phyloP scores from a whole-genome alignment of 1,284 basidiomycete species.

The Sparassis latifolia region DNA sequence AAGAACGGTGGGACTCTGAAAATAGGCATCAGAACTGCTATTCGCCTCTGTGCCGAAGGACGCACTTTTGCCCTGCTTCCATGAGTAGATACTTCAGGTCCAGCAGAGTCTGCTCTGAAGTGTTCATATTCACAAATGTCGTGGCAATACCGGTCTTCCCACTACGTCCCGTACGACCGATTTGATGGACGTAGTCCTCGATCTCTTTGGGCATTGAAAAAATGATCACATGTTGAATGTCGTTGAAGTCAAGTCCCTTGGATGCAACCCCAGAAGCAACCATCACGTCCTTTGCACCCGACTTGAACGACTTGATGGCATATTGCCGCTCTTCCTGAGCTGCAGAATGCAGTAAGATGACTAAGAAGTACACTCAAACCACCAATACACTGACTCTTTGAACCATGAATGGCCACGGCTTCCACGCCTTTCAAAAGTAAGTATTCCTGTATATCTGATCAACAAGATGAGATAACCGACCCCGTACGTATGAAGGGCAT shows the following conservation, averaged over 20 bases:
- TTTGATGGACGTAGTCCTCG: constrained; percentile 97
- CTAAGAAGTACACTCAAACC: background rate
- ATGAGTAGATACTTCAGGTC: constrained; percentile 96
- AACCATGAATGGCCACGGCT: constrained; percentile 97
- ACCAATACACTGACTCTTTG: constrained; percentile 64
- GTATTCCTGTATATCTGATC: constrained; percentile 94
- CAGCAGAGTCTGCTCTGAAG: constrained; percentile 89
- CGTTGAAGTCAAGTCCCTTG: constrained; percentile 97
- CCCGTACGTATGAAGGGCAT: background rate
- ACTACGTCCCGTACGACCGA: constrained; percentile 94
- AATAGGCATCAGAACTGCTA: constrained; percentile 7
- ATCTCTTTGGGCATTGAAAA: constrained; percentile 99
- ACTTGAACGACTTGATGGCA: constrained; percentile 96
- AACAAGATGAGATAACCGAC: background rate
- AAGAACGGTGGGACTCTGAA: constrained; percentile 93
- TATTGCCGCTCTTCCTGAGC: constrained; percentile 99
- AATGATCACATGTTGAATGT: constrained; percentile 96
- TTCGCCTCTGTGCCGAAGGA: constrained; percentile 12
- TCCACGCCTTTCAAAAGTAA: constrained; percentile 95
- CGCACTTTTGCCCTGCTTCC: constrained; percentile 95
- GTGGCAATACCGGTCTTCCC: constrained; percentile 99
- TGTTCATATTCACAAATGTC: constrained; percentile 99
- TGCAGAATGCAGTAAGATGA: constrained; percentile 25
- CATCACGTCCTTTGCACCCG: constrained; percentile 97
- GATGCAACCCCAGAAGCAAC: constrained; percentile 97